These are phyloP conservation scores for Diaporthe longicolla DNA, from an alignment of 2,329 filamentous ascomycete genomes.

Conservation along the genomic window DNA sequence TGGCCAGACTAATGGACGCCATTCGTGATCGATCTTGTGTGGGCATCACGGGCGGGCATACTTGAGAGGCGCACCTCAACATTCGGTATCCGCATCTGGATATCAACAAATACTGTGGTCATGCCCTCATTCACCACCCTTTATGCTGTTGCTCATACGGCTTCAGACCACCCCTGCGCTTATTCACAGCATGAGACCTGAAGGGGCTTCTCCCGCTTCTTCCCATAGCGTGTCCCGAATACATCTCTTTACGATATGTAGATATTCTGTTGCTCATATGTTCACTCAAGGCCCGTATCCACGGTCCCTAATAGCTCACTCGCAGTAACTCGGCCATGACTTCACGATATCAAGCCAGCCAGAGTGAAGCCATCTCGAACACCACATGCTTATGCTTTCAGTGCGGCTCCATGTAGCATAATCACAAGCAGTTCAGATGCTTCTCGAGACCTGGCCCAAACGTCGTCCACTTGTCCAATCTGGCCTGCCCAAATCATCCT, in stretches of 20 bases:
- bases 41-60: neutral
- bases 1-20: slow-evolving; percentile 42
- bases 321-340: no score
- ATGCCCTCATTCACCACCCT: neutral
- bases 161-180: neutral
- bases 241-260: neutral
- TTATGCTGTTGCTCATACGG: neutral
- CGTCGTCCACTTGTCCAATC: no score
- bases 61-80: neutral
- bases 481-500: neutral
- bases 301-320: no score
- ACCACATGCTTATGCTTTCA: neutral
- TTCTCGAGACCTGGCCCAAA: no score
- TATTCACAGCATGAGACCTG: neutral
- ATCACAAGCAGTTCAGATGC: neutral
- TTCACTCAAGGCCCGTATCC: neutral
- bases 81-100: neutral
- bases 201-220: neutral
- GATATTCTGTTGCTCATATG: neutral
- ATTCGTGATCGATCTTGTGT: slow-evolving; percentile 3
- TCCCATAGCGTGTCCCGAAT: neutral
- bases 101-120: neutral
- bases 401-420: no score
- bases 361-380: neutral
- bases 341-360: neutral